Percentiles rank a stretch among this genome's conserved stretches.
These are phyloP conservation scores for Xerocomellus dryophilus DNA, from an alignment of 768 basidiomycete species.

Conservation along the genomic window DNA sequence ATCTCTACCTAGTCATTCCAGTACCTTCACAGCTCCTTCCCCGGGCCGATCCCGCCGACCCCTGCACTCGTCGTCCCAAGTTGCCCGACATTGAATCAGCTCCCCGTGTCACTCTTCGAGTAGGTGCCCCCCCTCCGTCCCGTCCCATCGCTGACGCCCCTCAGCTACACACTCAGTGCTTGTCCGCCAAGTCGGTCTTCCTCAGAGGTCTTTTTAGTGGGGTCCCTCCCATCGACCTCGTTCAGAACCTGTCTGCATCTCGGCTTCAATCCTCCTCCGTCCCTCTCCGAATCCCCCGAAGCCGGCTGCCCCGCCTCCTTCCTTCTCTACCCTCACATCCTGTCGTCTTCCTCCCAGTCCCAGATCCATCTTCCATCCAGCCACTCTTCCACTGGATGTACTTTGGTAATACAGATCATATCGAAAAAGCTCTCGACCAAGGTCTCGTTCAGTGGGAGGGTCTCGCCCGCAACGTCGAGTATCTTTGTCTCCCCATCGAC, in stretches of 20 bases:
- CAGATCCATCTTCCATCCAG: conserved; percentile 69
- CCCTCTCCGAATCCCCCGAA: conserved; percentile 39
- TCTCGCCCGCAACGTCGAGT: conserved; percentile 85
- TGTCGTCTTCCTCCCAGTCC: conserved; percentile 68
- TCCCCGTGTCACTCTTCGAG: conserved; percentile 61
- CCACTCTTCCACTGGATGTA: conserved; percentile 79
- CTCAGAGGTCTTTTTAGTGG: conserved; percentile 71
- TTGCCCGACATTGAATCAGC: conserved; percentile 41
- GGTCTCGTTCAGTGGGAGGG: conserved; percentile 80
- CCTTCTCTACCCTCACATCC: conserved; percentile 63
- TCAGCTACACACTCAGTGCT: conserved; percentile 77
- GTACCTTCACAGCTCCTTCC: conserved; percentile 32
- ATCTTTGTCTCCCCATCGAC: conserved; percentile 70
- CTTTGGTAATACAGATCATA: conserved; percentile 64
- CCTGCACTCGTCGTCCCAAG: conserved; percentile 40
- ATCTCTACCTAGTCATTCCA: conserved; percentile 41
- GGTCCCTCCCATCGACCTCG: conserved; percentile 57
- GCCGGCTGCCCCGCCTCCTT: conserved; percentile 64
- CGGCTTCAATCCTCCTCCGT: conserved; percentile 19
- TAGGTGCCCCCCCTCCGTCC: conserved; percentile 31
- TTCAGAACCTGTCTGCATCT: conserved; percentile 35
- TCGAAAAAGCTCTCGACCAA: conserved; percentile 64
- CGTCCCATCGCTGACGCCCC: conserved; percentile 6
- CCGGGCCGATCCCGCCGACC: background rate
- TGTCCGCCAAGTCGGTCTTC: conserved; percentile 78